Evolutionary conservation across 1,284 basidiomycete species (phyloP).

Genomic region (Ceraceosorus bombacis): DNA sequence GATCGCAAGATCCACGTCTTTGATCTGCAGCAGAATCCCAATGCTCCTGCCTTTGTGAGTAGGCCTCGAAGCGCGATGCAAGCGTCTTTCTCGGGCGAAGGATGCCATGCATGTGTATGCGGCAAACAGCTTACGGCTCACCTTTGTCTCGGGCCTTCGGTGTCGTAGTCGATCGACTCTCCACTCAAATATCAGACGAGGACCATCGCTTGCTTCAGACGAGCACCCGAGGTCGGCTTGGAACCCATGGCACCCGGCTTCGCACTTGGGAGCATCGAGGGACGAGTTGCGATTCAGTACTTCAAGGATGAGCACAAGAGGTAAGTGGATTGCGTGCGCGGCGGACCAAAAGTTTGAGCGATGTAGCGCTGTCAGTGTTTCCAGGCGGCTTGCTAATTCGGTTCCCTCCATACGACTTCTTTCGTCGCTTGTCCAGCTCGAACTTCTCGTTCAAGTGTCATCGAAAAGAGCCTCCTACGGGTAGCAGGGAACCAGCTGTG

Average conservation of each 20-base stretch:
- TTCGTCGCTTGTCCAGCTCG: slow-evolving; percentile 1
- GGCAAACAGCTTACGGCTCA: too few species aligned
- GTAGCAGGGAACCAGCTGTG: slow-evolving; percentile 51
- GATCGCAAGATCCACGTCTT: slow-evolving; percentile 82
- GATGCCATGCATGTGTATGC: too few species aligned
- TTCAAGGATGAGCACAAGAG: slow-evolving; percentile 46
- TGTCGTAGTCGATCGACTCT: slow-evolving; percentile 16
- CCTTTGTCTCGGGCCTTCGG: not conserved
- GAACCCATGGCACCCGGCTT: slow-evolving; percentile 39
- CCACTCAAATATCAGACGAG: slow-evolving; percentile 82
- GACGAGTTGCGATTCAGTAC: slow-evolving; percentile 89
- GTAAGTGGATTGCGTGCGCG: slow-evolving; percentile 5
- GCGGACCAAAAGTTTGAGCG: not conserved
- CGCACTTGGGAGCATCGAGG: slow-evolving; percentile 88
- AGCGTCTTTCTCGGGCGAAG: too few species aligned
- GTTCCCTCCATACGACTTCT: not conserved
- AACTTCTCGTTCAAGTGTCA: slow-evolving; percentile 76
- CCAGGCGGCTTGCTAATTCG: too few species aligned
- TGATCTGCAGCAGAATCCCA: slow-evolving; percentile 68
- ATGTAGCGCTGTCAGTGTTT: not conserved
- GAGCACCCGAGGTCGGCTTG: slow-evolving; percentile 52
- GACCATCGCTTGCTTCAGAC: slow-evolving; percentile 75
- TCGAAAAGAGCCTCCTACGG: slow-evolving; percentile 58
- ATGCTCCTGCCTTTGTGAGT: slow-evolving; percentile 48
- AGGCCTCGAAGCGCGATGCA: not conserved